A percentile compares a stretch with the other conserved stretches of the same genome.
These are phyloP conservation scores for Kwoniella newhampshirensis DNA, from an alignment of 768 basidiomycete genomes.

Conservation along the genomic window DNA sequence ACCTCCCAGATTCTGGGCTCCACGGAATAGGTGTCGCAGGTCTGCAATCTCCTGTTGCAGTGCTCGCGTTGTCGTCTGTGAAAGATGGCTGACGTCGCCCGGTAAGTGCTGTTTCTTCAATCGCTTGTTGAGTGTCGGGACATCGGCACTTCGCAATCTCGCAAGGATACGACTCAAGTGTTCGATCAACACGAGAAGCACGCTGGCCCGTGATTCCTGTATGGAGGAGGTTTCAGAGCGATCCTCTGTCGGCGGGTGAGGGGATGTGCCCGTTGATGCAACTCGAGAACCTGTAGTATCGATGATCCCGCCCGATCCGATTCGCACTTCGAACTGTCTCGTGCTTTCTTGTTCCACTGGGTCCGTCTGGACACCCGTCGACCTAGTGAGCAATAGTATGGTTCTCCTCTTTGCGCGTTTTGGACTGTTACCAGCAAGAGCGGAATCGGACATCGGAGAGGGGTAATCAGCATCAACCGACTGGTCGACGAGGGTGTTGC, in stretches of 20 bases:
- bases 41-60: conserved; percentile 69
- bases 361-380: conserved; percentile 72
- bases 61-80: conserved; percentile 71
- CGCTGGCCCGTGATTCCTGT: conserved; percentile 55
- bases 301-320: not conserved
- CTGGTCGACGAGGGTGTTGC: conserved; percentile 29
- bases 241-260: conserved; percentile 59
- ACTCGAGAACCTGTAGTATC: not conserved
- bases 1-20: conserved; percentile 68
- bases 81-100: conserved; percentile 76
- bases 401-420: conserved; percentile 44
- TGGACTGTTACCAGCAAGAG: conserved; percentile 27
- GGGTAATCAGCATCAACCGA: conserved; percentile 11
- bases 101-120: conserved; percentile 87
- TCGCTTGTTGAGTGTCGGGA: conserved; percentile 80
- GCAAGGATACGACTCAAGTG: conserved; percentile 65
- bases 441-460: conserved; percentile 33
- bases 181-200: conserved; percentile 54
- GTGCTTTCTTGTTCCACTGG: conserved; percentile 35
- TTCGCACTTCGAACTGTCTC: too few relatives aligned
- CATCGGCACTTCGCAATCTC: conserved; percentile 71
- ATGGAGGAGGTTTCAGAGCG: conserved; percentile 75
- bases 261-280: conserved; percentile 29
- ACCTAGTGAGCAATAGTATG: conserved; percentile 62
- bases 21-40: conserved; percentile 72